These are phyloP conservation scores for Adiantum capillusveneris DNA, from an alignment of 75 land plant species.

Conservation along the genomic window DNA sequence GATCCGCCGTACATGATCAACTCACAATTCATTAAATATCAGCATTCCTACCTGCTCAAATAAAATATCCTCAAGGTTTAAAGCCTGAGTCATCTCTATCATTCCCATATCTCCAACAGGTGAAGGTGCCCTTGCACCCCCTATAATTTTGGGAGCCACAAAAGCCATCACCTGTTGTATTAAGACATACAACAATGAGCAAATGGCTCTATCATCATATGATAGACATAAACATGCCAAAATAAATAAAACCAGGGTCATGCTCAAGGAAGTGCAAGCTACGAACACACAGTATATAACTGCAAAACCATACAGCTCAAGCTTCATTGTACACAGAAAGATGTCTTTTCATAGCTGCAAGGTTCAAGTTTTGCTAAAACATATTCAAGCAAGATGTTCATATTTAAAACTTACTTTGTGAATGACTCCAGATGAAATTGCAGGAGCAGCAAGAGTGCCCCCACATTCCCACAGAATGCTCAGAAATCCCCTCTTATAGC, in stretches of 20 bases:
- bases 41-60: slow-evolving; percentile 27
- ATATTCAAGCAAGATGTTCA: background rate
- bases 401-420: slow-evolving; percentile 23
- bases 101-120: slow-evolving; percentile 46
- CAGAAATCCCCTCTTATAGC: slow-evolving; percentile 26
- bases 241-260: too few species aligned
- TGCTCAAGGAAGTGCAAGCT: too few species aligned
- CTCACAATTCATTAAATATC: too few species aligned
- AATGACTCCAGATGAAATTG: slow-evolving; percentile 37
- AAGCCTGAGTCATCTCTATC: slow-evolving; percentile 44
- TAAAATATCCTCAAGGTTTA: slow-evolving; percentile 26
- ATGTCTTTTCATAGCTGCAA: too few species aligned
- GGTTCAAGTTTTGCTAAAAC: background rate
- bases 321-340: too few species aligned
- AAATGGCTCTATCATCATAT: too few species aligned
- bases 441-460: slow-evolving; percentile 37
- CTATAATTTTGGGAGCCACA: slow-evolving; percentile 44
- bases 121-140: slow-evolving; percentile 33
- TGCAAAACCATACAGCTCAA: too few species aligned
- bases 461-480: slow-evolving; percentile 46
- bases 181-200: too few species aligned
- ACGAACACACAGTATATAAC: too few species aligned
- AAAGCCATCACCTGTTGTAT: slow-evolving; percentile 33
- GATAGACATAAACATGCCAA: too few species aligned
- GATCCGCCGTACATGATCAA: too few species aligned